These are phyloP conservation scores for Theobroma cacao DNA, from an alignment of 345 rosid species.

Conservation along the genomic window DNA sequence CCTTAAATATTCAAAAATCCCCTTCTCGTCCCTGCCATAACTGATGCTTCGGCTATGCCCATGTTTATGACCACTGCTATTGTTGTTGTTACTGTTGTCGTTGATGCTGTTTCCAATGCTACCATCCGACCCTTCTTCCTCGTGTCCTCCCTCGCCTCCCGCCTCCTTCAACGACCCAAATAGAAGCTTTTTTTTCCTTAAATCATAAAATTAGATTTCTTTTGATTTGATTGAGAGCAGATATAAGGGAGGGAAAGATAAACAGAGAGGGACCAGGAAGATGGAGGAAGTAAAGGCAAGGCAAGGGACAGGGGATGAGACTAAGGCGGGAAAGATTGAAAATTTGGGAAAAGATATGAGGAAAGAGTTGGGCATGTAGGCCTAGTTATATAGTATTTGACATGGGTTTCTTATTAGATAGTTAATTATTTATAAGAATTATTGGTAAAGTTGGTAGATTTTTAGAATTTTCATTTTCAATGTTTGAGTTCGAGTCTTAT, in stretches of 20 bases:
- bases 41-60: conserved; percentile 6
- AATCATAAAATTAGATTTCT: not conserved
- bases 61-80: not conserved
- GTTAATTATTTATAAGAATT: no score
- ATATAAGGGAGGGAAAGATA: not conserved
- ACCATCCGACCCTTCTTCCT: conserved; percentile 5
- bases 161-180: conserved; percentile 1
- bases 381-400: no score
- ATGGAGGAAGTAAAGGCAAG: not conserved
- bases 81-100: not conserved
- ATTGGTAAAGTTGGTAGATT: no score
- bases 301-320: no score
- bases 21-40: not conserved
- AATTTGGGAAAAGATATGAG: no score
- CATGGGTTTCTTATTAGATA: no score
- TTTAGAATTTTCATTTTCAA: no score
- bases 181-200: not conserved
- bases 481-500: no score
- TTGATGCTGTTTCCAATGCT: conserved; percentile 1
- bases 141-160: conserved; percentile 3
- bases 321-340: no score
- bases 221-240: not conserved
- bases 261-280: not conserved
- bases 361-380: no score
- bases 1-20: conserved; percentile 59